Evolutionary conservation across 495 filamentous ascomycete species (phyloP), one percentile per base, ranked within the genome.

Genomic region (Schizothecium vesticola): DNA sequence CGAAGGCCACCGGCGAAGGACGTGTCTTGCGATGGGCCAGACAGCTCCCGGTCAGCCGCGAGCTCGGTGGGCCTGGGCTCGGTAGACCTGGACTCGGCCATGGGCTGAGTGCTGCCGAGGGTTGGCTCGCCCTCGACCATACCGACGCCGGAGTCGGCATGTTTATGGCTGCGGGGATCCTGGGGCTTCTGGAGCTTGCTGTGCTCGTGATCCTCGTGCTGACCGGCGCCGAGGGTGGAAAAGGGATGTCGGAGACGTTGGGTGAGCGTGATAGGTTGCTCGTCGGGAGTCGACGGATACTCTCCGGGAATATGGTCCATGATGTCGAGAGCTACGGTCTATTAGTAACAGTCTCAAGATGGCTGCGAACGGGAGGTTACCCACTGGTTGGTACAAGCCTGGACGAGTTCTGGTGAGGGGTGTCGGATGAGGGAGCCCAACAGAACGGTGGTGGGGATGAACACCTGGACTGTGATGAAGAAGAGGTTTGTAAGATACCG

Each of bases 131-230:
- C 25, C 1, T 76, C 73, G 56, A 59, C 62, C 8, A 75, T 24
- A 26, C 71, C 77, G 28, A 79, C 69, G 6, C 77, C 78, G 0
- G 79, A 79, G 26, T 81, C 79, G 19, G 69, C 69, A 21, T 74
- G 58, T 19, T 71, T 61, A 60, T 81, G 78, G 58, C 69, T 63
- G 58, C 77, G 71, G 8, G 73, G 73, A 22, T 80, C 73, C 23
- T 63, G 64, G 25, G 72, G 60, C 59, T 77, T 80, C 67, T 77
- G 78, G 56, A 79, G 68, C 64, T 75, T 79, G 56, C 75, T 76
- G 43, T 64, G 74, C 3, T 78, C 65, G 65, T 59, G 57, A 21
- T 55, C 21, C 6, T 66, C 28, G 33, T 55, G 57, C 1, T 66
- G 28, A 3, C 26, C 60, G 19, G 16, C 43, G 4, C 43, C 43